Evolutionary conservation across 2,329 filamentous ascomycete genomes (phyloP), one percentile per base, ranked within the genome.

Genomic region (Venturiaceae sp.): DNA sequence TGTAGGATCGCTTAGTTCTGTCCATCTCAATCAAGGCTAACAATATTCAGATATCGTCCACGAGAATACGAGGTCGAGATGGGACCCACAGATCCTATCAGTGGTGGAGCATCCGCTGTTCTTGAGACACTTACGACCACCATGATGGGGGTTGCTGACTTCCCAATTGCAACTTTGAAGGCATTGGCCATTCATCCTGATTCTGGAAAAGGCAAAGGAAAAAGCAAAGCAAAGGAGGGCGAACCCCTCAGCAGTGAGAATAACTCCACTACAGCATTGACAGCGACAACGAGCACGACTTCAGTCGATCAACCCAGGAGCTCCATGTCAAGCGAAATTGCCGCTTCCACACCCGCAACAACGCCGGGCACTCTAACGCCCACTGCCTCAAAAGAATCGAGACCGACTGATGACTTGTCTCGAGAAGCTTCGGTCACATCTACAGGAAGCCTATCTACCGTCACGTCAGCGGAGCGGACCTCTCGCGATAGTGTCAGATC

Each of bases 111-210:
- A 0, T 83, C 84, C 47, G 89, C 91, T 0, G 73, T 96, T 0
- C 76, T 95, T n/a, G 87, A 88, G 5, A 92, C 92, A n/a, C 77
- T 94, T 52, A 85, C 87, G 28, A 87, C 82, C 39, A 85, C 96
- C 59, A 83, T 88, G 66, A 87, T 95, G 81, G 89, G 90, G 1
- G 79, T 95, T 41, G 88, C 88, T 1, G 90, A 95, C 66, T 76
- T 85, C 47, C 83, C 83, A 0, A 74, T 78, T 16, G 79, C 83
- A 50, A 77, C 83, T 3, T 66, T 81, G 50, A 77, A 77, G 62
- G 70, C 76, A 7, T 66, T 77, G 52, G 69, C 72, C 34, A 77
- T 77, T 16, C 75, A 77, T 47, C 72, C 72, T 2, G 71, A 74
- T 37, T 66, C 30, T 66, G 69, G 62, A 63, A 63, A 63, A 57